Evolutionary conservation across 345 rosid species (phyloP), one percentile per base, ranked within the genome.

Genomic region (Populus tremula): DNA sequence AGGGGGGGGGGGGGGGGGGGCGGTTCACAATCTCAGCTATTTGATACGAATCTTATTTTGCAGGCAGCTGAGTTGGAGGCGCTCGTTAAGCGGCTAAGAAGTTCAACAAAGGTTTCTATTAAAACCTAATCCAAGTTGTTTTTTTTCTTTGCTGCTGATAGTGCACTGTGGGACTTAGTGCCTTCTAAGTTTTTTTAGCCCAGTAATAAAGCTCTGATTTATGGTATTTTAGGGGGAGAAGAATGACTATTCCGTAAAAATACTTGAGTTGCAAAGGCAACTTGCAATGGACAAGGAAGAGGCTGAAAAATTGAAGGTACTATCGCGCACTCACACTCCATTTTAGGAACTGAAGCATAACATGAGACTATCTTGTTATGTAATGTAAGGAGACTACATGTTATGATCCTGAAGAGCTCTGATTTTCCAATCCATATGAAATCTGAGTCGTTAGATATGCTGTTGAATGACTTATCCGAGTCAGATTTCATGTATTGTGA

Each of bases 231-330:
- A 95, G 99, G 94, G 88, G 50, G 96, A 91, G 56, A 89, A 93
- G 86, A 84, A 81, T 65, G 99, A 95, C 82, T 93, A 87, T 80
- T 83, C 92, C 0, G 76, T 78, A 65, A 95, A 95, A 89, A 95
- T 95, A 81, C 96, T 79, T 84, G 99, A 91, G 85, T 79, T 95
- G 80, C 90, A 89, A 79, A 95, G 85, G 87, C 97, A 95, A 85
- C 91, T 95, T 79, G 79, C 92, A 54, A 86, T 95, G 92, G 97
- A 93, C 81, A 82, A 83, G 82, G 99, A 93, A 78, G 99, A 95
- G 86, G 93, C 91, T 45, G 89, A 89, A 83, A 95, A 90, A 83
- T 83, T 95, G 74, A 89, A 85, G 98, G 99, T 93, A 76, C 27
- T 64, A 14, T 67, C 20, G 79, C 67, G 17, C 1, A 69, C 14